Percentiles rank a stretch among this genome's conserved stretches.
phyloP scores from a whole-genome alignment of 495 filamentous ascomycete genomes.

The Xylaria castorea region DNA sequence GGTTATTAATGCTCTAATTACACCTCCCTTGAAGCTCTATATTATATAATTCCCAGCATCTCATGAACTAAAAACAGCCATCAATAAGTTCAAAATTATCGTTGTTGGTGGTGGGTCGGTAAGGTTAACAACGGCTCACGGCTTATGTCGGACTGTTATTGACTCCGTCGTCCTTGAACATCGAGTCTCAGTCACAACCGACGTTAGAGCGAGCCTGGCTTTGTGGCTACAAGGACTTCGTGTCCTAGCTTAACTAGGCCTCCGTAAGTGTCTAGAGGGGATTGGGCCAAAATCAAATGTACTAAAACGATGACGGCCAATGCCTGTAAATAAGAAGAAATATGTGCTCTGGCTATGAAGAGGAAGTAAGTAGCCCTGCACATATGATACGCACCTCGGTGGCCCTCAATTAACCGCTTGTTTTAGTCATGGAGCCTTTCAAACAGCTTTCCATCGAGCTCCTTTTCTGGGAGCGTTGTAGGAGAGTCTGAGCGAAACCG shows the following conservation, averaged over 20 bases:
- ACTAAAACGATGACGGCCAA: neutral
- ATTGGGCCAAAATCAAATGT: neutral
- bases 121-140: conserved; percentile 55
- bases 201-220: conserved; percentile 51
- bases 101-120: conserved; percentile 60
- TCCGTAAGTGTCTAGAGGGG: conserved; percentile 16
- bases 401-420: neutral
- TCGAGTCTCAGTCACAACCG: conserved; percentile 42
- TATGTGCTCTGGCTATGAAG: neutral
- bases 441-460: neutral
- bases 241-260: conserved; percentile 57
- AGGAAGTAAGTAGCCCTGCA: neutral
- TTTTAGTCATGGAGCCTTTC: neutral
- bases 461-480: neutral
- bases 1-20: neutral
- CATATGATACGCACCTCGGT: neutral
- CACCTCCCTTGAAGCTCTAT: neutral
- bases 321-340: neutral
- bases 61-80: neutral
- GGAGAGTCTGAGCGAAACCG: neutral
- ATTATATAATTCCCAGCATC: neutral
- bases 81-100: conserved; percentile 51
- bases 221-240: conserved; percentile 43
- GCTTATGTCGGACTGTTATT: conserved; percentile 50
- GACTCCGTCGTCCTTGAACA: conserved; percentile 59